A percentile compares a stretch with the other conserved stretches of the same genome.
Conservation (phyloP, 495 filamentous ascomycete species). For the Penicillium waksmanii region DNA sequence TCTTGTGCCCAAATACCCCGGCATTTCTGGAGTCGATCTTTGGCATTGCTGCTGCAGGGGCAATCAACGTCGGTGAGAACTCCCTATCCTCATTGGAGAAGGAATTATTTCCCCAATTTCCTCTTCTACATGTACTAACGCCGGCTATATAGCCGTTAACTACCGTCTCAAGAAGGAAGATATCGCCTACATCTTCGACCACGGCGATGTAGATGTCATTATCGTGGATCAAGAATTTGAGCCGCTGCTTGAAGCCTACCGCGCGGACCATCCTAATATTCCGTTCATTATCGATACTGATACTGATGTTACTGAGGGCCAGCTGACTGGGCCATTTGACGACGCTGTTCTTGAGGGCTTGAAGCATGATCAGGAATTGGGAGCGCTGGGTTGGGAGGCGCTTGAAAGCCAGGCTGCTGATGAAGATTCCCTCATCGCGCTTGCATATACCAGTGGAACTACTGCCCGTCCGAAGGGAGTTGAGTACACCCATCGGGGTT, state of each 20-base stretch:
- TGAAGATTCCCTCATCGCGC: constrained; percentile 82
- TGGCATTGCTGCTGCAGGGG: constrained; percentile 84
- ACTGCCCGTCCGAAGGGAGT: constrained; percentile 93
- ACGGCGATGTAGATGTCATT: constrained; percentile 84
- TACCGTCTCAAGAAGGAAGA: constrained; percentile 88
- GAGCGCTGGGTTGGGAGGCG: constrained; percentile 74
- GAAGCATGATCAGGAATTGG: constrained; percentile 62
- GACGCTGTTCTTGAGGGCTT: constrained; percentile 82
- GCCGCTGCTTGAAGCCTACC: constrained; percentile 67
- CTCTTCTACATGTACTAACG: neutral
- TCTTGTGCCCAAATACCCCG: constrained; percentile 89
- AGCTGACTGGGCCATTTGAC: constrained; percentile 79
- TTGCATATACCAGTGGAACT: constrained; percentile 91
- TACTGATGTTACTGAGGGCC: constrained; percentile 75
- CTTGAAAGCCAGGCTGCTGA: constrained; percentile 66
- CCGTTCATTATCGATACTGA: constrained; percentile 83
- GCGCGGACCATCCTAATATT: constrained; percentile 58
- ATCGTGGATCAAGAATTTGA: constrained; percentile 83
- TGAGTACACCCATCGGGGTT: constrained; percentile 85
- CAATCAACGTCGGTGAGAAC: constrained; percentile 66
- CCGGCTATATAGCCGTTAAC: constrained; percentile 64
- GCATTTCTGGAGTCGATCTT: constrained; percentile 91
- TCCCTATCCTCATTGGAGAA: neutral
- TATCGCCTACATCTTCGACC: constrained; percentile 85
- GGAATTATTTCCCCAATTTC: neutral